These are phyloP conservation scores for Fusarium sp. DNA, from an alignment of 2,329 filamentous ascomycete species.

Conservation along the genomic window DNA sequence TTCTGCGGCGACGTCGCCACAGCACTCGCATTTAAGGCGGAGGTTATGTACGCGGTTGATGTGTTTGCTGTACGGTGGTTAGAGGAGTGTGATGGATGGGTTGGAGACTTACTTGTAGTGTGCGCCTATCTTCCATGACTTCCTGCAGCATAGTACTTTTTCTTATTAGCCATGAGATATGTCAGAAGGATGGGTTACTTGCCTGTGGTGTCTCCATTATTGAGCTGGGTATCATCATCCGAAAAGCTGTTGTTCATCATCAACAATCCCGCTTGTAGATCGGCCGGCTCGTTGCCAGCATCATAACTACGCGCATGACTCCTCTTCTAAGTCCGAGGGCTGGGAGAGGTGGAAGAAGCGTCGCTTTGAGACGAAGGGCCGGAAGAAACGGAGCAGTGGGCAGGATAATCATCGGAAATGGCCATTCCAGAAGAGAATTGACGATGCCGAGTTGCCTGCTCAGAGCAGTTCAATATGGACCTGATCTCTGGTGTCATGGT, in stretches of 20 bases:
- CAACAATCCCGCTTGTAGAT: slow-evolving; percentile 26
- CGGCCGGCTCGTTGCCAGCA: slow-evolving; percentile 9
- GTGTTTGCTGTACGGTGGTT: slow-evolving; percentile 14
- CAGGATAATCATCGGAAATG: too few relatives aligned
- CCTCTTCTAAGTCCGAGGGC: slow-evolving; percentile 25
- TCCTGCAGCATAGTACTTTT: not conserved
- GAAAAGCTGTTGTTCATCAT: slow-evolving; percentile 1
- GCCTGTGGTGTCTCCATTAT: not conserved
- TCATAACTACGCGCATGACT: slow-evolving; percentile 24
- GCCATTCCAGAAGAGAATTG: too few relatives aligned
- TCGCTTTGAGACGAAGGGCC: too few relatives aligned
- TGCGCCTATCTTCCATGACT: not conserved
- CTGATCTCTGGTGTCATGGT: too few relatives aligned
- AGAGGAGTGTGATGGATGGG: not conserved
- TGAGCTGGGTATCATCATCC: not conserved
- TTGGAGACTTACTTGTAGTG: slow-evolving; percentile 13
- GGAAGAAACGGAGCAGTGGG: too few relatives aligned
- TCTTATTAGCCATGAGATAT: not conserved
- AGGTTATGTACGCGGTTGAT: slow-evolving; percentile 5
- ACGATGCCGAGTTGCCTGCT: too few relatives aligned
- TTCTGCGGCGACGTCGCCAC: not conserved
- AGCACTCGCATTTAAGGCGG: slow-evolving; percentile 10
- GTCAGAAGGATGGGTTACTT: not conserved
- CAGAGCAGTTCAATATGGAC: too few relatives aligned
- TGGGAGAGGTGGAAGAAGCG: slow-evolving; percentile 18